Conservation (phyloP, 1,284 basidiomycete species). For the Malassezia cuniculi region DNA sequence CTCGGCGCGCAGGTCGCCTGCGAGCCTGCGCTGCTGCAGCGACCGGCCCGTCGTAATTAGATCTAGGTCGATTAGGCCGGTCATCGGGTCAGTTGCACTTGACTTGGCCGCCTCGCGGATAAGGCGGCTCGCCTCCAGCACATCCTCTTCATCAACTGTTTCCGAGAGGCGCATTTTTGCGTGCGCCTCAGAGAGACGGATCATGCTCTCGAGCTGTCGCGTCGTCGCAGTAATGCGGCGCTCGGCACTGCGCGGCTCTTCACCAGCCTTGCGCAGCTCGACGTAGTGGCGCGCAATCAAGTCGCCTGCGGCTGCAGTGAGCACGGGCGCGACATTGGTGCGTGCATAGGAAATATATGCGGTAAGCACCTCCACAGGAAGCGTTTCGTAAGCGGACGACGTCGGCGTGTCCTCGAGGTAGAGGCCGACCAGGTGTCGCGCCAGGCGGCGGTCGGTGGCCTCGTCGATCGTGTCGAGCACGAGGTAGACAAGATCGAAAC, state of each 20-base stretch:
- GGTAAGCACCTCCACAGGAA: constrained; percentile 76
- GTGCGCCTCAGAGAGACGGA: constrained; percentile 91
- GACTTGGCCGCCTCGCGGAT: constrained; percentile 93
- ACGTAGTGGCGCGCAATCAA: constrained; percentile 83
- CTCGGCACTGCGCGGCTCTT: constrained; percentile 65
- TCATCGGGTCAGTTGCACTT: constrained; percentile 61
- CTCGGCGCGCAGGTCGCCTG: constrained; percentile 36
- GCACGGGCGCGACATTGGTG: constrained; percentile 72
- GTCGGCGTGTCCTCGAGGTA: constrained; percentile 82
- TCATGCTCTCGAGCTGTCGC: constrained; percentile 90
- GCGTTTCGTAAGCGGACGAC: constrained; percentile 58
- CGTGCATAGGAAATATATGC: constrained; percentile 90
- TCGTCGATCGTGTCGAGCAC: constrained; percentile 86
- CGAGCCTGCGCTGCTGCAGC: constrained; percentile 56
- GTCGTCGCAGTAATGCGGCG: constrained; percentile 96
- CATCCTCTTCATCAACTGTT: constrained; percentile 71
- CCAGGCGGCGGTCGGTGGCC: constrained; percentile 69
- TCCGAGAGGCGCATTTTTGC: constrained; percentile 84
- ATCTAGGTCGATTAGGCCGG: constrained; percentile 91
- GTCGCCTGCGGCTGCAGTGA: constrained; percentile 70
- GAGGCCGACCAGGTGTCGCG: constrained; percentile 79
- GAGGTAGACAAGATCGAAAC: constrained; percentile 95
- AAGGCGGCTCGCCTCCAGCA: constrained; percentile 75
- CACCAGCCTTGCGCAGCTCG: constrained; percentile 72
- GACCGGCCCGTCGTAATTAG: constrained; percentile 87